Percentiles rank a stretch among this genome's conserved stretches.
Conservation (phyloP, 805 yeast species). For the Candida xyloterini region DNA sequence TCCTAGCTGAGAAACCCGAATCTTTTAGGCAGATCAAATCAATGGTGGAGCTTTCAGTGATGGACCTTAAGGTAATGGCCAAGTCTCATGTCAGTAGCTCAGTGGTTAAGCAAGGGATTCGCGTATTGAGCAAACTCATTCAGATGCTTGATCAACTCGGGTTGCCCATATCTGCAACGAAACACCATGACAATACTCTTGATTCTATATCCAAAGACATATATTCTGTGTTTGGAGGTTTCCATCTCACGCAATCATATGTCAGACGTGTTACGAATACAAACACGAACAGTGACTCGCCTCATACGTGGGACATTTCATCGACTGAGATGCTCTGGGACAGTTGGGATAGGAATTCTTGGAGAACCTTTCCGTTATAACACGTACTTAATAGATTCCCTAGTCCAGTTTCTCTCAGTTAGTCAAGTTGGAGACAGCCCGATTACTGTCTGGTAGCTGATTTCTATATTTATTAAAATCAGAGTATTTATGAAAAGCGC, state of each 20-base stretch:
- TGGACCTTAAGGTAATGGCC: slow-evolving; percentile 10
- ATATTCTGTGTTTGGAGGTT: slow-evolving; percentile 16
- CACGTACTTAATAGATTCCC: neutral
- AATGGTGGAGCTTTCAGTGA: slow-evolving; percentile 3
- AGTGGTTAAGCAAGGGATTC: slow-evolving; percentile 10
- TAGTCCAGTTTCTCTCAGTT: no score
- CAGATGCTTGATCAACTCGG: slow-evolving; percentile 1
- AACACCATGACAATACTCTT: neutral
- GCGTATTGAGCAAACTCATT: slow-evolving; percentile 8
- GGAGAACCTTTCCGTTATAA: slow-evolving; percentile 1
- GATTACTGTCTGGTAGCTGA: no score
- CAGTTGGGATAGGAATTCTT: slow-evolving; percentile 10
- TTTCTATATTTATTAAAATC: no score
- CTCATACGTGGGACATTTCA: slow-evolving; percentile 8
- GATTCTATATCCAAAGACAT: slow-evolving; percentile 11
- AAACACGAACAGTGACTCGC: neutral
- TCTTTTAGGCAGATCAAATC: slow-evolving; percentile 1
- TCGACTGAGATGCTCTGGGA: slow-evolving; percentile 6
- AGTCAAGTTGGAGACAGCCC: no score
- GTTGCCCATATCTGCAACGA: neutral
- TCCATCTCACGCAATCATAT: slow-evolving; percentile 11
- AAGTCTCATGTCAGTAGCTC: slow-evolving; percentile 5
- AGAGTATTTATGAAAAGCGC: no score
- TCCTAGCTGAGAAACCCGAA: slow-evolving; percentile 22
- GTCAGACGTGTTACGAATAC: slow-evolving; percentile 9